These are phyloP conservation scores for Suhomyces faveliae DNA, from an alignment of 805 yeast species.

Conservation along the genomic window DNA sequence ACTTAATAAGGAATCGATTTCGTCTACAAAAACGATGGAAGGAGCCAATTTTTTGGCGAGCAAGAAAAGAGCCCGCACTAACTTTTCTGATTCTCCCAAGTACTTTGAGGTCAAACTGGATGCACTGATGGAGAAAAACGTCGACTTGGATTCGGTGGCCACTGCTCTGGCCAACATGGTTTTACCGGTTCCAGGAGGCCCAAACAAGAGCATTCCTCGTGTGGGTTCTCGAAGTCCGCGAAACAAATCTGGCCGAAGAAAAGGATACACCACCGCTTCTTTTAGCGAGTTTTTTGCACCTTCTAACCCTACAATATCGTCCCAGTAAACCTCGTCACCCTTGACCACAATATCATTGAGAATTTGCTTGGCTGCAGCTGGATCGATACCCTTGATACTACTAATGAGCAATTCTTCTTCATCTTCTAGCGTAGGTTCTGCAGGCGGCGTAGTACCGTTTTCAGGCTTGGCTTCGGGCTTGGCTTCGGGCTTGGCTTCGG, in stretches of 20 bases:
- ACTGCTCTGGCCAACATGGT: constrained; percentile 97
- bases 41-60: constrained; percentile 87
- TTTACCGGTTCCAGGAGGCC: constrained; percentile 99
- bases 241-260: constrained; percentile 88
- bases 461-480: not conserved
- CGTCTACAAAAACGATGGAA: constrained; percentile 91
- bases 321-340: constrained; percentile 93
- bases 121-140: constrained; percentile 89
- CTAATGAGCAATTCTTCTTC: constrained; percentile 41
- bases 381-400: constrained; percentile 72
- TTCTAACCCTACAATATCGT: constrained; percentile 89
- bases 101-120: constrained; percentile 85
- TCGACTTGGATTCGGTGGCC: constrained; percentile 90
- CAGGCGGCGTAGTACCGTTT: too few species aligned
- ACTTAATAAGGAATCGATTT: constrained; percentile 86
- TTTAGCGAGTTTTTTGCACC: constrained; percentile 85
- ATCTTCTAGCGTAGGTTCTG: constrained; percentile 6
- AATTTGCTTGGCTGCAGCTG: constrained; percentile 74
- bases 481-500: constrained; percentile 1
- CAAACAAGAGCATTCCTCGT: constrained; percentile 92
- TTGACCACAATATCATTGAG: constrained; percentile 82
- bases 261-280: constrained; percentile 95
- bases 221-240: constrained; percentile 91
- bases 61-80: constrained; percentile 83
- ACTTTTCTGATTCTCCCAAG: constrained; percentile 90